Evolutionary conservation across 73 alveolate species (phyloP).

Genomic region (Tetrahymena malaccensis): DNA sequence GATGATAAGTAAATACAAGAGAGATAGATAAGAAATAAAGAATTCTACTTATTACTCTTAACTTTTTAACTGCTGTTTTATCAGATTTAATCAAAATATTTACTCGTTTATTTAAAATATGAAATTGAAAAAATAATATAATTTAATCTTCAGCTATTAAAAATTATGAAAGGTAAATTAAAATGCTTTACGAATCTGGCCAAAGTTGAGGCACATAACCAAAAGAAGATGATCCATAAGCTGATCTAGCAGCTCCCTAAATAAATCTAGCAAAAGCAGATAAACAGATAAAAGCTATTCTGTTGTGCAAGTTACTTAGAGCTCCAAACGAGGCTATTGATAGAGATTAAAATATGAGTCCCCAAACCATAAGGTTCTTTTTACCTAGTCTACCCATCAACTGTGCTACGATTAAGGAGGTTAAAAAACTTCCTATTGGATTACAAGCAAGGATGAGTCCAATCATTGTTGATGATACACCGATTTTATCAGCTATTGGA

Average conservation of each 20-base stretch:
- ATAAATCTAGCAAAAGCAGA: not conserved
- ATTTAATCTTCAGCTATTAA: too few species aligned
- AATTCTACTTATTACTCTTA: too few species aligned
- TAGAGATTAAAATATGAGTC: not conserved
- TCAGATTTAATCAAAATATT: too few species aligned
- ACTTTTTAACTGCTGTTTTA: too few species aligned
- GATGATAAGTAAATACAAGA: too few species aligned
- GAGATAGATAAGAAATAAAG: too few species aligned
- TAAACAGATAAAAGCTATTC: not conserved
- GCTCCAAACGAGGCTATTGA: not conserved
- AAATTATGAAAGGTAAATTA: not conserved
- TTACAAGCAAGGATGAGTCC: not conserved
- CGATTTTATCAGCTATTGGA: not conserved
- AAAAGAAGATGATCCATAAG: not conserved
- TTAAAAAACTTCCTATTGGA: not conserved
- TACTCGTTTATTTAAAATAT: too few species aligned
- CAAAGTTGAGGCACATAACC: not conserved
- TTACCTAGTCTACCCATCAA: not conserved
- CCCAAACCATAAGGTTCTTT: not conserved
- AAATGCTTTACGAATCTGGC: not conserved
- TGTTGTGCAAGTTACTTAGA: not conserved
- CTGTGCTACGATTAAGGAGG: not conserved
- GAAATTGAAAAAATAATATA: too few species aligned
- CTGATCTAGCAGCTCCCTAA: slow-evolving; percentile 2
- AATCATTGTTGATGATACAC: not conserved